Evolutionary conservation across 768 basidiomycete genomes (phyloP).

Genomic region (Auricularia heimuer): DNA sequence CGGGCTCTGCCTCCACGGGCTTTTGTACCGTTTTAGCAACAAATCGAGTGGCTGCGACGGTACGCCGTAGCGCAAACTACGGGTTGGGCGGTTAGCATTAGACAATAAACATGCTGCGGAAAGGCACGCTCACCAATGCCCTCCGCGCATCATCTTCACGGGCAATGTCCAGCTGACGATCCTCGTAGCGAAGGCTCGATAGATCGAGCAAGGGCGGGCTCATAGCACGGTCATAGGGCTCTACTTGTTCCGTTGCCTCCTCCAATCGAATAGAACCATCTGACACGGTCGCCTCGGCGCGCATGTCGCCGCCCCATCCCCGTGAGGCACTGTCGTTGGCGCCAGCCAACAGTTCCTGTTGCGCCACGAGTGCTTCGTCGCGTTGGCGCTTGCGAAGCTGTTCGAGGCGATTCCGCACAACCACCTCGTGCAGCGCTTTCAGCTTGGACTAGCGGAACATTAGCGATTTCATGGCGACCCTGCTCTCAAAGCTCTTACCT

Average conservation of each 20-base stretch:
- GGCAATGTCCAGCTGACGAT: slow-evolving; percentile 71
- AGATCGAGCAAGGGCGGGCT: slow-evolving; percentile 71
- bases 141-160: slow-evolving; percentile 55
- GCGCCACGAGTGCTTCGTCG: slow-evolving; percentile 89
- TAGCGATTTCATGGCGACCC: slow-evolving; percentile 4
- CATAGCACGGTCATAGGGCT: slow-evolving; percentile 79
- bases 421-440: slow-evolving; percentile 87
- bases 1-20: slow-evolving; percentile 32
- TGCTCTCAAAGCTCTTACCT: slow-evolving; percentile 37
- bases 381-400: slow-evolving; percentile 92
- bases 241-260: slow-evolving; percentile 47
- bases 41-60: slow-evolving; percentile 78
- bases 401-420: slow-evolving; percentile 91
- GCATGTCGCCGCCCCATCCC: slow-evolving; percentile 31
- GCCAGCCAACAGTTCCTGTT: slow-evolving; percentile 79
- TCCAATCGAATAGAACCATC: slow-evolving; percentile 23
- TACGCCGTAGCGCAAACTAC: slow-evolving; percentile 70
- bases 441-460: slow-evolving; percentile 61
- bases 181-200: slow-evolving; percentile 59
- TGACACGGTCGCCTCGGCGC: slow-evolving; percentile 21
- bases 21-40: slow-evolving; percentile 65
- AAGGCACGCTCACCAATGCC: slow-evolving; percentile 43
- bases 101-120: slow-evolving; percentile 8
- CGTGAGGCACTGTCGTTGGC: slow-evolving; percentile 53
- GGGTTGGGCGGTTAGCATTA: neutral